phyloP scores from a whole-genome alignment of 1,139 yeast genomes.

The Nakaseomyces delphensis region DNA sequence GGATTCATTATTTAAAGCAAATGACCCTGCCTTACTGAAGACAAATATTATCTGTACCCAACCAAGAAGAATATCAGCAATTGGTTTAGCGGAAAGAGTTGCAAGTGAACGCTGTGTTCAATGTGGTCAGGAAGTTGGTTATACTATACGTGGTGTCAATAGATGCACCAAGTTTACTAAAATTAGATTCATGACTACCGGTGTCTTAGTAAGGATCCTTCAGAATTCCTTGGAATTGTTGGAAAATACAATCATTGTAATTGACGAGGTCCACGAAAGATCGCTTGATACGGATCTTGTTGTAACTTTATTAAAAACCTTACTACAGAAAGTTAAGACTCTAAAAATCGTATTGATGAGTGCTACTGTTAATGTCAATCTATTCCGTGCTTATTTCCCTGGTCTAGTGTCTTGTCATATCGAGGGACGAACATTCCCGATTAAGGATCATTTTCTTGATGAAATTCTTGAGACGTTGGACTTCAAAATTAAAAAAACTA shows the following conservation, averaged over 20 bases:
- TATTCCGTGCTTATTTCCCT: slow-evolving; percentile 58
- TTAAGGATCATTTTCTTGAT: slow-evolving; percentile 64
- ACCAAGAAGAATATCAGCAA: slow-evolving; percentile 91
- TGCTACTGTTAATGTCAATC: slow-evolving; percentile 77
- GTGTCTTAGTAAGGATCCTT: slow-evolving; percentile 79
- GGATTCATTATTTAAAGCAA: slow-evolving; percentile 41
- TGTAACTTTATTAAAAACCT: slow-evolving; percentile 61
- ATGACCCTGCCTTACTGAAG: slow-evolving; percentile 21
- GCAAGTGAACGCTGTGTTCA: slow-evolving; percentile 66
- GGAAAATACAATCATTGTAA: slow-evolving; percentile 47
- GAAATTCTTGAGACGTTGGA: slow-evolving; percentile 48
- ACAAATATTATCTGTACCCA: slow-evolving; percentile 80
- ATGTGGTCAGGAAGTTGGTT: slow-evolving; percentile 78
- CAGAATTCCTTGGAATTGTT: slow-evolving; percentile 45
- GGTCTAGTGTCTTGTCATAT: slow-evolving; percentile 51
- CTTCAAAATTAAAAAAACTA: slow-evolving; percentile 38
- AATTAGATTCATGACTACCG: slow-evolving; percentile 81
- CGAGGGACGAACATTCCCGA: slow-evolving; percentile 91
- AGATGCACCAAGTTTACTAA: slow-evolving; percentile 55
- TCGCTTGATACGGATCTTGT: slow-evolving; percentile 86
- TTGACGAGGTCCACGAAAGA: slow-evolving; percentile 95
- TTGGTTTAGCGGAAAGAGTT: slow-evolving; percentile 89
- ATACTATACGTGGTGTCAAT: slow-evolving; percentile 83
- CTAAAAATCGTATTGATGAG: slow-evolving; percentile 80
- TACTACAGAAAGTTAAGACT: slow-evolving; percentile 39